These are phyloP conservation scores for Pueraria montana DNA, from an alignment of 306 rosid genomes.

Conservation along the genomic window DNA sequence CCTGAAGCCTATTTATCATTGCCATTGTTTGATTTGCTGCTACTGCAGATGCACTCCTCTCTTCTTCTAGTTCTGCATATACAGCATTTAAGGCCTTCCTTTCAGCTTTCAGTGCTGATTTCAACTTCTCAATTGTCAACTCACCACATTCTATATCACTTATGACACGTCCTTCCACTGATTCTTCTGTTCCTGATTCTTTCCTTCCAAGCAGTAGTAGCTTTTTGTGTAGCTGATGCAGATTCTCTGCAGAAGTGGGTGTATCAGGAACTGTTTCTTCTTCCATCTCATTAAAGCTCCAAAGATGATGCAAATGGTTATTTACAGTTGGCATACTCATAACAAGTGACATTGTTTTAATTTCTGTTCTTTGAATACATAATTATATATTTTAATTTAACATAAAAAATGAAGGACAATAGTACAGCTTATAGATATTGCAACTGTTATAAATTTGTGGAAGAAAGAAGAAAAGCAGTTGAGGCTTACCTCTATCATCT, in stretches of 20 bases:
- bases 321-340: not conserved
- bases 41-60: constrained; percentile 13
- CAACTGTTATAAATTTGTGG: not conserved
- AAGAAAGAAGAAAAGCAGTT: not conserved
- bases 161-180: not conserved
- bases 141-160: constrained; percentile 9
- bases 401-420: not conserved
- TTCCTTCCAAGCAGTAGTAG: not conserved
- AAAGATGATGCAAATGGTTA: not conserved
- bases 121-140: constrained; percentile 21
- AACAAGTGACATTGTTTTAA: not conserved
- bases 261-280: not conserved
- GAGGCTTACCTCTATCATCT: not conserved
- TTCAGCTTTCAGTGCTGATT: constrained; percentile 26
- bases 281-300: not conserved
- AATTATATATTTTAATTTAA: not conserved
- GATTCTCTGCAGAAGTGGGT: constrained; percentile 9
- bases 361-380: not conserved
- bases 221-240: not conserved
- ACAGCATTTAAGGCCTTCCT: constrained; percentile 3
- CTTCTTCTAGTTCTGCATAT: constrained; percentile 13
- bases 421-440: not conserved
- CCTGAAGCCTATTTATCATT: constrained; percentile 24
- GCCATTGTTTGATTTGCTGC: constrained; percentile 1
- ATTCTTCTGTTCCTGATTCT: not conserved